These are phyloP conservation scores for Linnemannia exigua DNA, from an alignment of 192 early-diverging fungal genomes.

Conservation along the genomic window DNA sequence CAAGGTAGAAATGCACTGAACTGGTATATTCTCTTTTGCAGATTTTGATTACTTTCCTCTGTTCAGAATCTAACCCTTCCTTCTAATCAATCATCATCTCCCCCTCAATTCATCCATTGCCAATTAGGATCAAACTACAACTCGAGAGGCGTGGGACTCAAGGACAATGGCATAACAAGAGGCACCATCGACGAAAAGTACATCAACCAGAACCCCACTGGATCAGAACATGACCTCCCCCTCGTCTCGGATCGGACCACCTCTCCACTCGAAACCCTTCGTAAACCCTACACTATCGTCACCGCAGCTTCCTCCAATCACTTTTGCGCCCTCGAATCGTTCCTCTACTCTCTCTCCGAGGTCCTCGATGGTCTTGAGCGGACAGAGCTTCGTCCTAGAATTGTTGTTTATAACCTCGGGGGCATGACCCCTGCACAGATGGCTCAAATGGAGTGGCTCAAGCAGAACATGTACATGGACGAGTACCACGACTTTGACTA, in stretches of 20 bases:
- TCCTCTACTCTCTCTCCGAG: constrained; percentile 60
- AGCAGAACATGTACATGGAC: constrained; percentile 57
- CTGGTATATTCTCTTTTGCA: background rate
- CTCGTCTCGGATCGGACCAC: constrained; percentile 32
- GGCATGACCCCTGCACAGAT: constrained; percentile 62
- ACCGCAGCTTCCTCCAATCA: constrained; percentile 69
- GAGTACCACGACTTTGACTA: constrained; percentile 63
- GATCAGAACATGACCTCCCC: constrained; percentile 32
- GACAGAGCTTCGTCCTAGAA: constrained; percentile 53
- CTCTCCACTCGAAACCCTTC: constrained; percentile 40
- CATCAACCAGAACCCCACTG: constrained; percentile 10
- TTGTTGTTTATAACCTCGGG: constrained; percentile 67
- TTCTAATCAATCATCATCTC: background rate
- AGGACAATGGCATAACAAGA: background rate
- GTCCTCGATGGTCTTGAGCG: constrained; percentile 46
- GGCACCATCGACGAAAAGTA: constrained; percentile 31
- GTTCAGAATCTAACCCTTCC: no score
- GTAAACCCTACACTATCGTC: constrained; percentile 59
- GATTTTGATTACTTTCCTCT: no score
- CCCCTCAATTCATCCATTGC: background rate
- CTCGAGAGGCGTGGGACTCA: constrained; percentile 2
- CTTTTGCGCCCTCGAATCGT: constrained; percentile 66
- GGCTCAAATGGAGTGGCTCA: constrained; percentile 58
- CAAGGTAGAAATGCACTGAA: constrained; percentile 5
- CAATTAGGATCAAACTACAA: background rate